phyloP scores from a whole-genome alignment of 176 grass and related monocot species.

The Carex kokanica region DNA sequence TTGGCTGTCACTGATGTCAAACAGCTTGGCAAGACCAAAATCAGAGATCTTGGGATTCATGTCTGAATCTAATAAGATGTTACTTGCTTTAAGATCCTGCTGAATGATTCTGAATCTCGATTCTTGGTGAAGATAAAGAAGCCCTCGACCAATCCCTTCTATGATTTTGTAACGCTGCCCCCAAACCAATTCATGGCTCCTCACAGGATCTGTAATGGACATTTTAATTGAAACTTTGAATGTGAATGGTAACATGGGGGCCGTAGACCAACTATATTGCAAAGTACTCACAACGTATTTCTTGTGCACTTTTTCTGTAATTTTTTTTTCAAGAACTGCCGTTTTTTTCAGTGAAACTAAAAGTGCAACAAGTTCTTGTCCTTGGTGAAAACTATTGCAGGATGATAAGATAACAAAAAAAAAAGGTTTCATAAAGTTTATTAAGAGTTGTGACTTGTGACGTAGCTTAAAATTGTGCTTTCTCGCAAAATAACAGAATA shows the following conservation, averaged over 20 bases:
- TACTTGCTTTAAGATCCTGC: constrained; percentile 48
- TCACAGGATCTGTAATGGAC: constrained; percentile 21
- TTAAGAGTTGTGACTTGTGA: neutral
- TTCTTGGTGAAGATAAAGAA: constrained; percentile 54
- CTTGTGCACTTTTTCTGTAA: neutral
- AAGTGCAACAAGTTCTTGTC: neutral
- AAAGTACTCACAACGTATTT: neutral
- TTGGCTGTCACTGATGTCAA: constrained; percentile 24
- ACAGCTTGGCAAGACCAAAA: constrained; percentile 49
- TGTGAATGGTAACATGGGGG: neutral
- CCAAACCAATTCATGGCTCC: constrained; percentile 23
- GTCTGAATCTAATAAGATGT: constrained; percentile 38
- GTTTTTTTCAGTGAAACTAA: neutral
- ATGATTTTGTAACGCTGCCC: constrained; percentile 33
- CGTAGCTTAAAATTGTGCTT: neutral
- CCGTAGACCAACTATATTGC: neutral
- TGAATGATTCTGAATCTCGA: constrained; percentile 45
- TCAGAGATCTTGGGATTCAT: constrained; percentile 56
- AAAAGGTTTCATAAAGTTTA: neutral
- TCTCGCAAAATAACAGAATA: neutral
- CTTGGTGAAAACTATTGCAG: neutral
- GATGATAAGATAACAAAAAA: neutral
- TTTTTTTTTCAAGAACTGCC: neutral
- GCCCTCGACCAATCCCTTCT: constrained; percentile 38
- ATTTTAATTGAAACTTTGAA: neutral